A percentile compares a stretch with the other conserved stretches of the same genome.
phyloP scores from a whole-genome alignment of 1,284 basidiomycete genomes.

The Ganoderma multipileum region DNA sequence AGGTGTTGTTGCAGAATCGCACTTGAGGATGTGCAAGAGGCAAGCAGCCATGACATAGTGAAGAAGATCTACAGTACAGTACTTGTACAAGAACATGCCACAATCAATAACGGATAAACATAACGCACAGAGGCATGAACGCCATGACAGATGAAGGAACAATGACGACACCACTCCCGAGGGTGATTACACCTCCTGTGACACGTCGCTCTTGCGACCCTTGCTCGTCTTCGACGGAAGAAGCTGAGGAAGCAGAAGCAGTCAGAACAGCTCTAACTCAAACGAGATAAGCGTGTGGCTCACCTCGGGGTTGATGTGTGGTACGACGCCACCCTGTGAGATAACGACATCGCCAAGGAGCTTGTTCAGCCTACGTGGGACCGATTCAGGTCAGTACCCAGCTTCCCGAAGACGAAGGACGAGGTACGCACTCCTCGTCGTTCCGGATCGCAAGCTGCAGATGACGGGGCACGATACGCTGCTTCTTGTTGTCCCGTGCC shows the following conservation, averaged over 20 bases:
- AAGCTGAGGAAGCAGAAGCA: constrained; percentile 47
- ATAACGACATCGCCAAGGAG: constrained; percentile 84
- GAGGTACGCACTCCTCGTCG: constrained; percentile 70
- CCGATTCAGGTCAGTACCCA: background rate
- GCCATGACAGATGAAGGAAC: background rate
- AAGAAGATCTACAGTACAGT: constrained; percentile 11
- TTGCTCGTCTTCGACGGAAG: constrained; percentile 57
- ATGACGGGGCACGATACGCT: constrained; percentile 88
- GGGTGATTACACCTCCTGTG: constrained; percentile 43
- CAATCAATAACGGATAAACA: background rate
- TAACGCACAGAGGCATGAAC: background rate
- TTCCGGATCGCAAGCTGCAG: constrained; percentile 89
- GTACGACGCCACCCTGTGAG: constrained; percentile 89
- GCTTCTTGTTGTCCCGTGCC: constrained; percentile 83
- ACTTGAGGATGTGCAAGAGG: background rate
- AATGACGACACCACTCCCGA: background rate
- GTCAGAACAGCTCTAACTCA: background rate
- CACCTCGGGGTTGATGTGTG: constrained; percentile 57
- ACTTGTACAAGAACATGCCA: constrained; percentile 26
- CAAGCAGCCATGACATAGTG: constrained; percentile 4
- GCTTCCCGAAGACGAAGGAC: background rate
- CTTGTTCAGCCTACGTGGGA: constrained; percentile 58
- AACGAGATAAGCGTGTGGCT: constrained; percentile 19
- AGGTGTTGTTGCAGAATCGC: background rate
- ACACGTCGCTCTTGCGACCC: constrained; percentile 45